These are phyloP conservation scores for Pneumocystis jirovecii DNA, from an alignment of 1,139 yeast species.

Conservation along the genomic window DNA sequence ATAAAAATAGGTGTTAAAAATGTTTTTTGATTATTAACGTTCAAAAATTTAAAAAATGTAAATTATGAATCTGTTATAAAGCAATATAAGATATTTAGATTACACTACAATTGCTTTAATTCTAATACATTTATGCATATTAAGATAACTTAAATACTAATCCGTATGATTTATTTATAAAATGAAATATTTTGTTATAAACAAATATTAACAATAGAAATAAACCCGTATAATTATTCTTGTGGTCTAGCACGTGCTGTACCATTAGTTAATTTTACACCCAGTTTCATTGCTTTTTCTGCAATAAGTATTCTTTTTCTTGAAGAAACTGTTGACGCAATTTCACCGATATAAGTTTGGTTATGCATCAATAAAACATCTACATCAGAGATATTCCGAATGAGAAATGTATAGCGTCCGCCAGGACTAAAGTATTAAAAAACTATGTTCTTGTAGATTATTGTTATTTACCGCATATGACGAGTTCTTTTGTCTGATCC, in stretches of 20 bases:
- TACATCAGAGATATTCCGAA: constrained; percentile 82
- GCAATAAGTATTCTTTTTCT: constrained; percentile 95
- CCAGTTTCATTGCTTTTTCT: constrained; percentile 95
- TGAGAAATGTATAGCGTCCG: constrained; percentile 95
- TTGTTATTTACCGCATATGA: constrained; percentile 41
- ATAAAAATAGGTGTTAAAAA: too few species aligned
- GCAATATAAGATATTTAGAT: neutral
- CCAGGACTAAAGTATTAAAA: constrained; percentile 39
- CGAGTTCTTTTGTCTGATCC: constrained; percentile 99
- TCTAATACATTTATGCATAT: too few species aligned
- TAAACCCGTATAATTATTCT: neutral
- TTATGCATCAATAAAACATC: constrained; percentile 94
- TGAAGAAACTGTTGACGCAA: constrained; percentile 96
- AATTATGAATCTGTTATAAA: neutral
- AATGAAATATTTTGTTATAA: neutral
- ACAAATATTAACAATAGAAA: neutral
- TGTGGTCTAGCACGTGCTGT: neutral
- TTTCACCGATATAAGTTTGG: constrained; percentile 97
- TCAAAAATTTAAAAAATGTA: too few species aligned
- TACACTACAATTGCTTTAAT: neutral
- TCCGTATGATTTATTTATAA: neutral
- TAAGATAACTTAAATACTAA: neutral
- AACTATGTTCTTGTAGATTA: neutral
- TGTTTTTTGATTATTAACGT: neutral
- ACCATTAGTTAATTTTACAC: constrained; percentile 44